Percentiles rank a stretch among this genome's conserved stretches.
phyloP scores from a whole-genome alignment of 768 basidiomycete genomes.

The Agrocybe praecox region DNA sequence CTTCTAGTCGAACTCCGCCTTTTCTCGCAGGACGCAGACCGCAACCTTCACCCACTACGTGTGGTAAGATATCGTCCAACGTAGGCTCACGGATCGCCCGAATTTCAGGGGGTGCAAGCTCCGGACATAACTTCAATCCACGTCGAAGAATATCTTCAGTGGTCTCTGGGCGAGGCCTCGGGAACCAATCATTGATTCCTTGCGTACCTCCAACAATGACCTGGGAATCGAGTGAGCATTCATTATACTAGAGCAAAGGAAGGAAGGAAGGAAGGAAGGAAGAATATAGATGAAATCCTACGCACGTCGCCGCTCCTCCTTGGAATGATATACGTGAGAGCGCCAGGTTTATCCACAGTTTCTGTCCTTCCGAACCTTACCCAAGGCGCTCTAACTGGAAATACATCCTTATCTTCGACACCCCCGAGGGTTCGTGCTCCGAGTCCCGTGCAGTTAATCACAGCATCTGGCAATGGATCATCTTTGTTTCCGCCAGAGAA shows the following conservation, averaged over 20 bases:
- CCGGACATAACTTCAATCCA: conserved; percentile 53
- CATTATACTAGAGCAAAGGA: conserved; percentile 53
- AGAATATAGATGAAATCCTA: conserved; percentile 36
- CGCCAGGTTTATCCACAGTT: conserved; percentile 33
- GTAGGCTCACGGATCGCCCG: conserved; percentile 37
- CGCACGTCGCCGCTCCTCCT: conserved; percentile 57
- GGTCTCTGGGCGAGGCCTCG: conserved; percentile 64
- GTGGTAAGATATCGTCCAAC: conserved; percentile 45
- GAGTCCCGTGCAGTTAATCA: conserved; percentile 76
- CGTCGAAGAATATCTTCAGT: conserved; percentile 58
- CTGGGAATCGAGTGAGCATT: not conserved
- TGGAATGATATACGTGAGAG: conserved; percentile 67
- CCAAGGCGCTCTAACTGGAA: conserved; percentile 73
- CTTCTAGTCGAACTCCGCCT: conserved; percentile 58
- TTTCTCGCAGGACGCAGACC: conserved; percentile 69
- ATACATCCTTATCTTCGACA: conserved; percentile 73
- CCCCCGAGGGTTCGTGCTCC: conserved; percentile 78
- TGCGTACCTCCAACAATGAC: not conserved
- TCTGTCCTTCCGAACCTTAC: conserved; percentile 56
- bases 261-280: too few relatives aligned
- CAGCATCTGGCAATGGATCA: conserved; percentile 40
- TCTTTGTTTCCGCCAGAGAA: conserved; percentile 26
- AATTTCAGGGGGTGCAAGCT: conserved; percentile 57
- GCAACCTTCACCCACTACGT: conserved; percentile 51
- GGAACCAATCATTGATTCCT: conserved; percentile 47